A percentile compares a stretch with the other conserved stretches of the same genome.
Evolutionary conservation across 306 rosid genomes (phyloP).

Genomic region (Glycine latifolia): DNA sequence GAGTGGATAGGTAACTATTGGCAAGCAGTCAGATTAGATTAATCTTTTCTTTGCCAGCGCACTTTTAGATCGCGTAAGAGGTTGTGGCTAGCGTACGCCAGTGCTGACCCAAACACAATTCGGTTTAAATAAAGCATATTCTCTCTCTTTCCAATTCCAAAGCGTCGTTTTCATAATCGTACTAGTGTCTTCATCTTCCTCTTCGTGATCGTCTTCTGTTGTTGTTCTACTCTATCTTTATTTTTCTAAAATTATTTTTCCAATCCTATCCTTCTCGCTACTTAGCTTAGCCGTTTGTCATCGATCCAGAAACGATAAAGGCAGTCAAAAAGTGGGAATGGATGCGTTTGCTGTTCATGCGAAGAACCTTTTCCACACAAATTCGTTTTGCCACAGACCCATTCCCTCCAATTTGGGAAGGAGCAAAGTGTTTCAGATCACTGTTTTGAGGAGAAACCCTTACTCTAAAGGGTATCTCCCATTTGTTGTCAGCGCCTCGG

Average conservation of each 20-base stretch:
- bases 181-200: conserved; percentile 9
- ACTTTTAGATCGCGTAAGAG: background rate
- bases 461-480: conserved; percentile 50
- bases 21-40: background rate
- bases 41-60: background rate
- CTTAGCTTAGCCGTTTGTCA: background rate
- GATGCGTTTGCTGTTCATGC: conserved; percentile 73
- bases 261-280: background rate
- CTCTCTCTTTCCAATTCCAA: conserved; percentile 18
- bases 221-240: too few relatives aligned
- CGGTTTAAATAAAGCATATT: conserved; percentile 44
- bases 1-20: background rate
- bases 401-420: conserved; percentile 52
- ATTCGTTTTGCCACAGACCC: conserved; percentile 60
- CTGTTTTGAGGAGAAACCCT: conserved; percentile 54
- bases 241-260: background rate
- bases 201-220: background rate
- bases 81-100: background rate
- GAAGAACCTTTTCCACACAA: conserved; percentile 59
- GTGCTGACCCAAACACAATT: background rate
- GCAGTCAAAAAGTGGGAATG: conserved; percentile 51
- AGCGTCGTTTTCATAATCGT: conserved; percentile 42
- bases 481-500: conserved; percentile 59
- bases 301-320: conserved; percentile 27
- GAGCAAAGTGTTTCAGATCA: conserved; percentile 57